Evolutionary conservation across 768 basidiomycete species (phyloP).

Genomic region (Lyophyllum semitale): DNA sequence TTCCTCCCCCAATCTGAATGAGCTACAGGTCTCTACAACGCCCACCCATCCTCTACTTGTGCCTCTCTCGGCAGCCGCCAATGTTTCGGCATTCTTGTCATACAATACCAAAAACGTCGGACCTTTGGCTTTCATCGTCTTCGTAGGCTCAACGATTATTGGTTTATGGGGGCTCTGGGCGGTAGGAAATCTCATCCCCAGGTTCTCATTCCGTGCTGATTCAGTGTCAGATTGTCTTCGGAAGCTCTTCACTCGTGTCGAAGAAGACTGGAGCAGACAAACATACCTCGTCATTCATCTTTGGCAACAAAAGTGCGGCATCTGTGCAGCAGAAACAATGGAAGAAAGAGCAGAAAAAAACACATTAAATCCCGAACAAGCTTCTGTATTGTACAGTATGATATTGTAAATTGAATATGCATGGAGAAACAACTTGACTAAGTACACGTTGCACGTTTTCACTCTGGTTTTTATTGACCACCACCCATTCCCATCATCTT

Average conservation of each 20-base stretch:
- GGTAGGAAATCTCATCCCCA: constrained; percentile 42
- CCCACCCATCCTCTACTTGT: constrained; percentile 62
- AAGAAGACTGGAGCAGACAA: constrained; percentile 83
- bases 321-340: constrained; percentile 61
- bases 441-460: not conserved
- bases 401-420: constrained; percentile 11
- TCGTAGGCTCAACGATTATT: constrained; percentile 49
- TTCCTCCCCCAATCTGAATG: constrained; percentile 39
- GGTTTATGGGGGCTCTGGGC: constrained; percentile 74
- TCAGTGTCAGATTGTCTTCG: constrained; percentile 56
- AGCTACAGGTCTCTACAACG: constrained; percentile 23
- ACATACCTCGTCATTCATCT: constrained; percentile 76
- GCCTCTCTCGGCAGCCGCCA: constrained; percentile 56
- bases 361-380: not conserved
- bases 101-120: constrained; percentile 66
- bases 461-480: constrained; percentile 23
- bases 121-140: constrained; percentile 52
- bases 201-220: not conserved
- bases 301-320: constrained; percentile 72
- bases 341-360: constrained; percentile 41
- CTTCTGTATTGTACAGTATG: not conserved
- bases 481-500: constrained; percentile 89
- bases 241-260: constrained; percentile 55
- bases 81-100: constrained; percentile 59
- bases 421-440: not conserved